Base-by-base conservation (phyloP, 441 rosid genomes). In the Pelargonium cotyledonis region DNA sequence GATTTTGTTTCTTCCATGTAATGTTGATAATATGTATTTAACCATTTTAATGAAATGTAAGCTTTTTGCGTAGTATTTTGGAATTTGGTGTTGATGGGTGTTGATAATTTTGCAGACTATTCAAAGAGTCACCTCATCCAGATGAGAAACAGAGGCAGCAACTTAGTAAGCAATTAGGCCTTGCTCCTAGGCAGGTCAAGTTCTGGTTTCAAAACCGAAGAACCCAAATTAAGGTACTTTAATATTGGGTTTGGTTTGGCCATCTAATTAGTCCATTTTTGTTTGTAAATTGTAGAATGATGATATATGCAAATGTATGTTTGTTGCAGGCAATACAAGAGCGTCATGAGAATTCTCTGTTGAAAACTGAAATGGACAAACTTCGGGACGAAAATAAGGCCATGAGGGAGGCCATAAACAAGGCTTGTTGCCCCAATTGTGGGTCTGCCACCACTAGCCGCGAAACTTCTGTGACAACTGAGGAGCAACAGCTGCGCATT, bases 201-300 rank as follows among this genome's bases (percentile, higher is more conserved):
- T 94, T 94, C 81, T 94, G 99, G 99, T 94, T 94, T 72, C 99
- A 94, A 76, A 94, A 94, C 80, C 95, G 99, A 49, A 85, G 99
- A 23, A 94, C 99, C 44, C 99, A 94, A 76, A 86, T 94, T 73
- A 91, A 94, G 93, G 97, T 89, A 77, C 16, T 5, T 16, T 15
- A 8, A 3, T 15, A 9, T 5, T 26, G 26, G 5, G 10, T 41
- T 14, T 69, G 0, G 43, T 46, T 31, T n/a, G 14, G 29, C 47
- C 12, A 15, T 51, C 62, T 49, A 3, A 40, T 38, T 47, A 23
- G 65, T 44, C 6, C 12, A 51, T 51, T 1, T 38, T 31, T 65
- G 64, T 60, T 61, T 31, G 35, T 31, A 4, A 31, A 31, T 31
- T 31, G 35, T 31, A 4, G 35, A 31, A 31, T 31, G 35, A 31